Percentiles rank a stretch among this genome's conserved stretches.
Conservation (phyloP, 306 rosid genomes). For the Cucurbita pepo region DNA sequence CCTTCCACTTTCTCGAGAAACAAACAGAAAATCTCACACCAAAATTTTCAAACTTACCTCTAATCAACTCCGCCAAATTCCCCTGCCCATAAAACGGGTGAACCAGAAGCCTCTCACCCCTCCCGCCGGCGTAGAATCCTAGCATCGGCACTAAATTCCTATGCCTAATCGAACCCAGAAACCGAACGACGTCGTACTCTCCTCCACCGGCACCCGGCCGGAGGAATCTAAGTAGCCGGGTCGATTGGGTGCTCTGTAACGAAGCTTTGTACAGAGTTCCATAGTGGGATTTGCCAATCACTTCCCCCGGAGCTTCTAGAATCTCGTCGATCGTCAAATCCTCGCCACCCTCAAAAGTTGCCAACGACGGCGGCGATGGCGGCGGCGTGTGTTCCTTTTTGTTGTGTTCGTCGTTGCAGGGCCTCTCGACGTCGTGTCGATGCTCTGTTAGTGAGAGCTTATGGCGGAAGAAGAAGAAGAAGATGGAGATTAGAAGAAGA, state of each 20-base stretch:
- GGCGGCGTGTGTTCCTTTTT: constrained; percentile 12
- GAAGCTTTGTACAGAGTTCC: constrained; percentile 79
- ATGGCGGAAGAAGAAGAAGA: constrained; percentile 26
- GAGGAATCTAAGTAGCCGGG: constrained; percentile 64
- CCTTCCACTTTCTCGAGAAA: background rate
- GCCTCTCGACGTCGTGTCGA: constrained; percentile 22
- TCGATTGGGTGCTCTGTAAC: constrained; percentile 40
- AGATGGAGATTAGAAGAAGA: constrained; percentile 25
- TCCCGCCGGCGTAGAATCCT: constrained; percentile 82
- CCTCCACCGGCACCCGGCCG: constrained; percentile 53
- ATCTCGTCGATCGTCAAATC: constrained; percentile 64
- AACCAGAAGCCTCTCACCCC: constrained; percentile 93
- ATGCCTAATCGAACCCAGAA: constrained; percentile 22
- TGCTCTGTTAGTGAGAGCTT: background rate
- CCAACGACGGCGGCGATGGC: constrained; percentile 28
- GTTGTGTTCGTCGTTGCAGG: constrained; percentile 39
- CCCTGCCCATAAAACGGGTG: constrained; percentile 65
- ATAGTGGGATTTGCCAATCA: constrained; percentile 75
- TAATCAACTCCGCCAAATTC: constrained; percentile 58
- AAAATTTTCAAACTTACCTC: constrained; percentile 26
- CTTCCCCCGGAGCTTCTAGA: constrained; percentile 92
- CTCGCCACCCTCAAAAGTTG: constrained; percentile 54
- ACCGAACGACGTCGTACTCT: background rate
- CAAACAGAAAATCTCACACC: background rate
- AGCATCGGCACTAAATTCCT: constrained; percentile 20